Base-by-base conservation (phyloP, 768 basidiomycete species). In the Rhodotorula sphaerocarpa region DNA sequence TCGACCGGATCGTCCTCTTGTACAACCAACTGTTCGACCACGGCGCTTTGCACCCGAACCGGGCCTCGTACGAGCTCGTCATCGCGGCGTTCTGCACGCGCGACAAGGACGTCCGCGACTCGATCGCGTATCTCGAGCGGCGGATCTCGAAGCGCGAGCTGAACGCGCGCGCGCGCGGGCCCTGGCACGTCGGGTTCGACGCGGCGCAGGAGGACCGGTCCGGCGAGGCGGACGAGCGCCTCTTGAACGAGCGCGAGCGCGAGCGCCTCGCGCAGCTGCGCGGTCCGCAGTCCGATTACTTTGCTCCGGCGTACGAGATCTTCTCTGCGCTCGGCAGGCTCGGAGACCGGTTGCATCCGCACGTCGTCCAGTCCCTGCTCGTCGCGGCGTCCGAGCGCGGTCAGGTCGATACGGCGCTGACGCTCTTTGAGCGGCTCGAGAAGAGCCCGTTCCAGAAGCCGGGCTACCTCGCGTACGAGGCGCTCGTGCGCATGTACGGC, bases 1-100 rank as follows among this genome's bases (percentile, higher is more conserved):
- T 88, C 34, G 74, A 79, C 0, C 72, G 79, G 45, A 75, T 89
- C 42, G 73, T 86, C 56, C 81, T 83, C 52, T 79, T 83, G 4
- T 92, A 91, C 76, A 82, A 87, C 66, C 78, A 82, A 51, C 82
- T 92, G 79, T 76, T 90, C 59, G 76, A 79, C 31, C 78, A 76
- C 34, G 55, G 55, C 10, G 80, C 82, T 23, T 73, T 90, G 7
- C 70, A 80, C 0, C 89, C 91, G 14, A 84, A 84, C 54, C 59
- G 76, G 18, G 69, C 73, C 47, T 89, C 87, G 0, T 90, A 88
- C 73, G 71, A 78, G 33, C 73, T 75, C 41, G 78, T 90, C 48
- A 82, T 93, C 58, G 65, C 74, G 0, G 82, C 82, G 0, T 80
- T 91, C 59, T 81, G 82, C 7, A 75, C 79, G 31, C 83, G 90